Conservation (phyloP, 331 rosid genomes). For the Saraca asoca region DNA sequence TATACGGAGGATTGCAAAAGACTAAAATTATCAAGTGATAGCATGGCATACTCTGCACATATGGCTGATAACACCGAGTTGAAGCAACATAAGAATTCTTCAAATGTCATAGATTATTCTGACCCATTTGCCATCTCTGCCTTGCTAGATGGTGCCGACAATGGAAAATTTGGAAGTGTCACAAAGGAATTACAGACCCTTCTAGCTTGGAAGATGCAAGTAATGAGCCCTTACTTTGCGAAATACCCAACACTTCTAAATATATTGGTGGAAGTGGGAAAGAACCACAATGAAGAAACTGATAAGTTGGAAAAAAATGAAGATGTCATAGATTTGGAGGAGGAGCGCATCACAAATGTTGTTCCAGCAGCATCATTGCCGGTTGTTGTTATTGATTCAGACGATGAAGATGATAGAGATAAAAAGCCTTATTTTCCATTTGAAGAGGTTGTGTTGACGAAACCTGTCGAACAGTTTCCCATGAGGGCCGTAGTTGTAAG, state of each 20-base stretch:
- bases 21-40: no score
- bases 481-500: slow-evolving; percentile 42
- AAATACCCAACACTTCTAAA: slow-evolving; percentile 37
- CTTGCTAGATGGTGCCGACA: slow-evolving; percentile 41
- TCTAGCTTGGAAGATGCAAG: slow-evolving; percentile 38
- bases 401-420: slow-evolving; percentile 49
- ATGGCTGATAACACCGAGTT: no score
- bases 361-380: slow-evolving; percentile 29
- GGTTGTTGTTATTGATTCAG: slow-evolving; percentile 54
- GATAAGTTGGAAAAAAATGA: background rate
- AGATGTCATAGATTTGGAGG: slow-evolving; percentile 48
- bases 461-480: slow-evolving; percentile 26
- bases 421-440: slow-evolving; percentile 37
- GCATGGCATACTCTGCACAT: no score
- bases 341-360: slow-evolving; percentile 26
- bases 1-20: no score
- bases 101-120: slow-evolving; percentile 30
- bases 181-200: slow-evolving; percentile 51
- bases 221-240: slow-evolving; percentile 33
- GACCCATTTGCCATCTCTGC: slow-evolving; percentile 42
- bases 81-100: no score
- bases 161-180: slow-evolving; percentile 60
- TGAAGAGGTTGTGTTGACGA: slow-evolving; percentile 36
- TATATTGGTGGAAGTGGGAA: slow-evolving; percentile 30
- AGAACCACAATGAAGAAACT: slow-evolving; percentile 9